Conservation (phyloP, 768 basidiomycete species). For the Zangia roseola region DNA sequence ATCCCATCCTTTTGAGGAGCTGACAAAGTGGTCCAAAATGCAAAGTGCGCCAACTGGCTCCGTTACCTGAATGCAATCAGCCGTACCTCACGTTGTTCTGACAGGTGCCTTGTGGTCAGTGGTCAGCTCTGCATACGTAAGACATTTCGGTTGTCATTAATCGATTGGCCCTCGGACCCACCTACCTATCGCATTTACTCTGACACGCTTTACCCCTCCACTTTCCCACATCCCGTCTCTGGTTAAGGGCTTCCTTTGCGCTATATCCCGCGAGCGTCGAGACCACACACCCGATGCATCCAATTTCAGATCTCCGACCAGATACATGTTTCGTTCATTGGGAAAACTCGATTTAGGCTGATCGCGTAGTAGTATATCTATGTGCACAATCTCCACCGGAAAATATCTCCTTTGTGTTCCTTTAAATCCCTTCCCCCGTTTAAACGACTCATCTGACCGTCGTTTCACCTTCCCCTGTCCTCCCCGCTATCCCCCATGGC, state of each 20-base stretch:
- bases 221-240: constrained; percentile 34
- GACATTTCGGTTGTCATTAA: constrained; percentile 36
- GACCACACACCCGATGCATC: constrained; percentile 34
- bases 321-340: constrained; percentile 35
- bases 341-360: constrained; percentile 38
- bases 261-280: constrained; percentile 38
- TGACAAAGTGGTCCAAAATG: constrained; percentile 31
- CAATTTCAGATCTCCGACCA: constrained; percentile 39
- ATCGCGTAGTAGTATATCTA: constrained; percentile 43
- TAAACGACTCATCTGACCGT: constrained; percentile 23
- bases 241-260: constrained; percentile 33
- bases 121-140: constrained; percentile 33
- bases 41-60: constrained; percentile 35
- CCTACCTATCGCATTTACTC: constrained; percentile 32
- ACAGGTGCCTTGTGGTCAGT: constrained; percentile 35
- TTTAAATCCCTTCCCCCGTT: constrained; percentile 31
- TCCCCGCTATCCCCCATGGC: constrained; percentile 21
- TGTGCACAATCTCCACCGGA: constrained; percentile 38
- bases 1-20: constrained; percentile 24
- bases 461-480: constrained; percentile 25
- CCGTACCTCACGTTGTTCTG: constrained; percentile 29
- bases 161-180: constrained; percentile 40
- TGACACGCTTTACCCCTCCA: constrained; percentile 28
- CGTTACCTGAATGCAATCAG: constrained; percentile 27
- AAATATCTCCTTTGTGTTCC: constrained; percentile 25